phyloP scores from a whole-genome alignment of 768 basidiomycete genomes.

The Rhodotorula graminis region DNA sequence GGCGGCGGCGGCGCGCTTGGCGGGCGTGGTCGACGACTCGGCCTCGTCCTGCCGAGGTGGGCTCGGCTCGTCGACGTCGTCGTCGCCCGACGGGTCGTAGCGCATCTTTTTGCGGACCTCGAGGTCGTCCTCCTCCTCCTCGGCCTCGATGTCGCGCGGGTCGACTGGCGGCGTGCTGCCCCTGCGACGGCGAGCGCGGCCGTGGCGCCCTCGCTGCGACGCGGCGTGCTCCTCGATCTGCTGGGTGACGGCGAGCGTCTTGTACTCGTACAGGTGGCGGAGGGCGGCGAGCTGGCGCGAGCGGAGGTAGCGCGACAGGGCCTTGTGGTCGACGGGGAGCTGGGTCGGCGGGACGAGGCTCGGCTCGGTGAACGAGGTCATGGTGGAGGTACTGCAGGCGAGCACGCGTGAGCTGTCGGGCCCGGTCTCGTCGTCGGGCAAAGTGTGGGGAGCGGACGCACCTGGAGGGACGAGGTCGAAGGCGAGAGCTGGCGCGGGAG shows the following conservation, averaged over 20 bases:
- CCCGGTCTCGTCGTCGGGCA: background rate
- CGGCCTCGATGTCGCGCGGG: conserved; percentile 4
- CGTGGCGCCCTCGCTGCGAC: conserved; percentile 10
- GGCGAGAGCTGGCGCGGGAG: background rate
- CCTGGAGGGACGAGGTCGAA: background rate
- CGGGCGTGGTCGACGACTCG: too few relatives aligned
- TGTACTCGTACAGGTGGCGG: conserved; percentile 28
- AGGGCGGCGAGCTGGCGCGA: conserved; percentile 27
- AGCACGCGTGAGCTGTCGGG: background rate
- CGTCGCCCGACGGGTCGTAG: conserved; percentile 11
- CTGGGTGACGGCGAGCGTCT: conserved; percentile 16
- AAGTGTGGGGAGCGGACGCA: background rate
- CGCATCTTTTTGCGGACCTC: conserved; percentile 26
- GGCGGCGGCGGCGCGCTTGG: too few relatives aligned
- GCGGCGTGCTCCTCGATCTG: conserved; percentile 22
- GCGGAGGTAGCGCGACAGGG: conserved; percentile 26
- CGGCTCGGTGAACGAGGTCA: background rate
- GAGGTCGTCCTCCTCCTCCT: conserved; percentile 24
- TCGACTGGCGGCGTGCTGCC: conserved; percentile 18
- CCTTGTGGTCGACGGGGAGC: conserved; percentile 11
- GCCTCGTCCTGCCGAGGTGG: background rate
- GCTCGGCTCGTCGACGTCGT: background rate
- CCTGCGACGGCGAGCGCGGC: conserved; percentile 6
- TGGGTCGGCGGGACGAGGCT: conserved; percentile 4
- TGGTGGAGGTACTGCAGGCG: background rate